A percentile compares a stretch with the other conserved stretches of the same genome.
These are phyloP conservation scores for Colletotrichum higginsianum DNA, from an alignment of 2,329 filamentous ascomycete genomes.

Conservation along the genomic window DNA sequence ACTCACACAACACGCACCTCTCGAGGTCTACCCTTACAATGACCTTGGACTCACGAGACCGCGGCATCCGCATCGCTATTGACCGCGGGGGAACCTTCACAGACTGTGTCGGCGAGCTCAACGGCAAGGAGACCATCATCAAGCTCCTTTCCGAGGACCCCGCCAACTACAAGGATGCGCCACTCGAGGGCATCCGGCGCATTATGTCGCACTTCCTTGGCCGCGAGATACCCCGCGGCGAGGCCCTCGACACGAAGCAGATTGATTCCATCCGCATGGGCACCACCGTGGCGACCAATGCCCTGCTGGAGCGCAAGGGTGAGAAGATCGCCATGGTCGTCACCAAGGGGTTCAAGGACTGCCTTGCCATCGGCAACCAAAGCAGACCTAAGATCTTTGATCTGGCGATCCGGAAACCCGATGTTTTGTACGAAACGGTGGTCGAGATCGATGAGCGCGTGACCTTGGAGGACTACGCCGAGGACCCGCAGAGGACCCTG, in stretches of 20 bases:
- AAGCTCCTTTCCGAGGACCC: constrained; percentile 94
- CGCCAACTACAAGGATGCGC: constrained; percentile 90
- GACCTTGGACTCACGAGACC: constrained; percentile 55
- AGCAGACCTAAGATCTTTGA: constrained; percentile 92
- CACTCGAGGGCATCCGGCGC: constrained; percentile 90
- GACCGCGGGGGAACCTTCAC: constrained; percentile 91
- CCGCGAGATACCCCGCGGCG: constrained; percentile 83
- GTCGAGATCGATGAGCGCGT: constrained; percentile 94
- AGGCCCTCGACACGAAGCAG: constrained; percentile 83
- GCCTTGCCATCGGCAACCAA: constrained; percentile 91
- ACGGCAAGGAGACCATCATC: constrained; percentile 85
- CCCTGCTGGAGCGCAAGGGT: constrained; percentile 89
- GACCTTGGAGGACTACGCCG: constrained; percentile 91
- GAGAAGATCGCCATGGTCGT: constrained; percentile 90
- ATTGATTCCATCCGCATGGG: constrained; percentile 97
- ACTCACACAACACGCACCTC: not conserved
- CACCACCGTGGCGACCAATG: constrained; percentile 95
- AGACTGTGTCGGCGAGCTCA: constrained; percentile 88
- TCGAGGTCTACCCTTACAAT: constrained; percentile 47
- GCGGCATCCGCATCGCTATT: constrained; percentile 83
- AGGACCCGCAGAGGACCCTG: constrained; percentile 79
- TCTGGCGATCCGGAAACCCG: constrained; percentile 87
- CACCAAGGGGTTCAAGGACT: constrained; percentile 90
- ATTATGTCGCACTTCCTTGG: constrained; percentile 84
- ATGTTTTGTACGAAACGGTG: constrained; percentile 87